A percentile compares a stretch with the other conserved stretches of the same genome.
phyloP scores from a whole-genome alignment of 176 grass and related monocot genomes.

The Panicum miliaceum region DNA sequence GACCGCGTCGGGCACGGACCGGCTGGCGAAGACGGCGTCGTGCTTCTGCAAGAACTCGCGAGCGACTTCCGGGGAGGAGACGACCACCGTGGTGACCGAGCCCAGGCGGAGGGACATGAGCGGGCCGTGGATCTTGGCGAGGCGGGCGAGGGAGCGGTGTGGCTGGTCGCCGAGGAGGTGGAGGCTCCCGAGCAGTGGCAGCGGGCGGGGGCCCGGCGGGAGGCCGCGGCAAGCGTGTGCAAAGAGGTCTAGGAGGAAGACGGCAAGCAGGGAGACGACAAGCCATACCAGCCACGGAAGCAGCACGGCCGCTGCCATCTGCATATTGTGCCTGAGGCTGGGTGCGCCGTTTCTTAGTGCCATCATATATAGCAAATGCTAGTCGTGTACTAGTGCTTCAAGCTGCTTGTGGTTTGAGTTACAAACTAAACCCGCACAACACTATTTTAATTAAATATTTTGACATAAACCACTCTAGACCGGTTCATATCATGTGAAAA shows the following conservation, averaged over 20 bases:
- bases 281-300: not conserved
- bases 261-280: not conserved
- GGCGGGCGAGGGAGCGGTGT: not conserved
- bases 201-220: not conserved
- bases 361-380: too few species aligned
- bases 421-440: too few species aligned
- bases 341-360: too few species aligned
- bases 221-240: not conserved
- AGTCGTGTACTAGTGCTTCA: too few species aligned
- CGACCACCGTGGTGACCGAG: constrained; percentile 36
- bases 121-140: not conserved
- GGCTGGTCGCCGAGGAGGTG: not conserved
- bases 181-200: not conserved
- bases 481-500: too few species aligned
- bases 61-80: not conserved
- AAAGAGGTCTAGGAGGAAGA: not conserved
- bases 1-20: not conserved
- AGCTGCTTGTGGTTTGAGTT: too few species aligned
- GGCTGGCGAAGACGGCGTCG: constrained; percentile 31
- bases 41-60: constrained; percentile 40
- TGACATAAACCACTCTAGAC: too few species aligned
- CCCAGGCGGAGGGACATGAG: constrained; percentile 46
- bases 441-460: too few species aligned
- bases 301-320: not conserved
- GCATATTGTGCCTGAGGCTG: too few species aligned